Evolutionary conservation across 2,329 filamentous ascomycete genomes (phyloP), one percentile per base, ranked within the genome.

Genomic region (Beauveria asiatica): DNA sequence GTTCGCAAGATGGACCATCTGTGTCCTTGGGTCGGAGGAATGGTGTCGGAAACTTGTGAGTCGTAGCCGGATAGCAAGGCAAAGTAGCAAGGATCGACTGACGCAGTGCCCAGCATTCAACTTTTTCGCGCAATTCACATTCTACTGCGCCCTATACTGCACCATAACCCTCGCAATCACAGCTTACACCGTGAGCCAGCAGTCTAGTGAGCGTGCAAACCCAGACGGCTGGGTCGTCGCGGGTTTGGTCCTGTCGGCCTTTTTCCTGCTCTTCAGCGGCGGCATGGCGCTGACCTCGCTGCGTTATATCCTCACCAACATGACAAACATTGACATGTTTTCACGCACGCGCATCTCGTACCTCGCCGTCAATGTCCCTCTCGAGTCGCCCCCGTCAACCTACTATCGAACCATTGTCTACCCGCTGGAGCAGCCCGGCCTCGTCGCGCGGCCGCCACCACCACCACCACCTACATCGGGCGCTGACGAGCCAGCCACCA

Each of bases 11-110:
- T 97, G 88, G 93, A 97, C 64, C 93, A 97, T 70, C 94, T 92
- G 68, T 99, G 94, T 69, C 94, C 93, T 0, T 97, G 88, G 89
- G 92, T 96, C n/a, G 93, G 93, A 4, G 94, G 93, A 23, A 89
- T 96, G 65, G 86, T 99, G 10, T 88, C 86, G 0, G 92, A 97
- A 71, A 92, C 85, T 1, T 85, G 82, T 84, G 67, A 70, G 82
- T 72, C 45, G 49, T 60, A 45, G 27, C 45, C 54, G 62, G 53
- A 64, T 37, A 41, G 25, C n/a, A 16, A 23, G 30, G 10, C 30
- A 33, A 33, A 33, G 10, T 5, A 25, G 13, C 33, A 37, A 2
- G 11, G 37, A 2, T 42, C 1, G 1, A 23, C 23, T 52, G 25
- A 61, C 56, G n/a, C 5, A 4, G n/a, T 1, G 21, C 25, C 7